Evolutionary conservation across 768 basidiomycete species (phyloP).

Genomic region (Paxillus ammoniavirescens): DNA sequence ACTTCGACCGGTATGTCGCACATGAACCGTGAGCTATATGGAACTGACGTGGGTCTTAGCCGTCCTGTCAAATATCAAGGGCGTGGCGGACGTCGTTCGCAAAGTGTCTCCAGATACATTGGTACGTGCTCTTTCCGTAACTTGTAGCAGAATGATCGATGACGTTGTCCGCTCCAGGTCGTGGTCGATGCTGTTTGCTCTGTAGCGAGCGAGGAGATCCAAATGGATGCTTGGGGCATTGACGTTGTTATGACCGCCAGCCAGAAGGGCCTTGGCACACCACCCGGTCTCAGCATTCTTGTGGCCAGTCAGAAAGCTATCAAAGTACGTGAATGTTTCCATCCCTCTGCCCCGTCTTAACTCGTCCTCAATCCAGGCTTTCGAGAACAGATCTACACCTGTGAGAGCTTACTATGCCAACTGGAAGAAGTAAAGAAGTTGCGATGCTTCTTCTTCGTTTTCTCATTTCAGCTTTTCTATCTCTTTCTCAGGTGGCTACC

Average conservation of each 20-base stretch:
- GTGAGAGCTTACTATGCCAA: conserved; percentile 81
- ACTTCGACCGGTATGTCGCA: conserved; percentile 68
- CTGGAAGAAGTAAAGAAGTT: conserved; percentile 70
- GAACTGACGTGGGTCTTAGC: conserved; percentile 36
- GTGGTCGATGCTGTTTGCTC: conserved; percentile 94
- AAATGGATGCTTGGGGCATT: conserved; percentile 89
- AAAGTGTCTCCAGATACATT: conserved; percentile 83
- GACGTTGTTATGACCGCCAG: conserved; percentile 86
- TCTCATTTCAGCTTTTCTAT: neutral
- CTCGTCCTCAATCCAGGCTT: neutral
- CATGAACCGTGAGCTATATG: neutral
- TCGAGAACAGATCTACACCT: conserved; percentile 39
- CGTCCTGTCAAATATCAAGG: conserved; percentile 82
- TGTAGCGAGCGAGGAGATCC: conserved; percentile 93
- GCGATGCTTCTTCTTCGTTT: neutral
- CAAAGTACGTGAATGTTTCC: conserved; percentile 36
- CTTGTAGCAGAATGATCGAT: neutral
- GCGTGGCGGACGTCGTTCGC: conserved; percentile 69
- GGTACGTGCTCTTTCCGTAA: conserved; percentile 35
- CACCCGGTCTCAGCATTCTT: conserved; percentile 89
- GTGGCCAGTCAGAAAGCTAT: conserved; percentile 80
- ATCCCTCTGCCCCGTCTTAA: neutral
- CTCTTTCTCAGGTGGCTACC: conserved; percentile 69
- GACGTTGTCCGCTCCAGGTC: conserved; percentile 41
- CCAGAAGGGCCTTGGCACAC: conserved; percentile 91